These are phyloP conservation scores for Fusarium robinianum DNA, from an alignment of 2,329 filamentous ascomycete species.

Conservation along the genomic window DNA sequence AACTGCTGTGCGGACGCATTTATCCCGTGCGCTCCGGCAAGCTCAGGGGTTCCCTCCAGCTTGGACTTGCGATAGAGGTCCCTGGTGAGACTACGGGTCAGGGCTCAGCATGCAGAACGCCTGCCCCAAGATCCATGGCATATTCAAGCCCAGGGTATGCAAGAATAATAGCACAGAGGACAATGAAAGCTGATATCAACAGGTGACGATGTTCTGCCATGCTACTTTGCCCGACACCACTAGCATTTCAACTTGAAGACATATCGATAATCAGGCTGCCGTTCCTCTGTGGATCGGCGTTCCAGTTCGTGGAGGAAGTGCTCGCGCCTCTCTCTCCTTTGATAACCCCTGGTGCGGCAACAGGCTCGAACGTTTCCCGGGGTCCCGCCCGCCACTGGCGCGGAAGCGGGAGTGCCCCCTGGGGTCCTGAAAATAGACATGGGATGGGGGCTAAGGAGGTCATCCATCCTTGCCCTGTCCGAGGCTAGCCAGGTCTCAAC, in stretches of 20 bases:
- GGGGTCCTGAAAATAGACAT: conserved; percentile 4
- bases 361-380: conserved; percentile 1
- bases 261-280: no score
- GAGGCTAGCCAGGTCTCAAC: no score
- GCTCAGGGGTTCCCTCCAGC: conserved; percentile 3
- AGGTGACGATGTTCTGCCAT: no score
- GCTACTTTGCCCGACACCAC: no score
- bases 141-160: no score
- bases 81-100: background rate
- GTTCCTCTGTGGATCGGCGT: no score
- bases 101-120: conserved; percentile 4
- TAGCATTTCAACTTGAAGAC: no score
- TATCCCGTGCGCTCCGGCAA: no score
- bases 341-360: background rate
- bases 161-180: no score
- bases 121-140: no score
- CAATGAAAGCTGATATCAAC: no score
- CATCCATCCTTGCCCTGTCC: conserved; percentile 9
- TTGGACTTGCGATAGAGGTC: background rate
- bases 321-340: background rate
- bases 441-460: conserved; percentile 6
- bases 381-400: conserved; percentile 6
- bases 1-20: no score
- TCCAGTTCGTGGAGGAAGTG: background rate
- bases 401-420: conserved; percentile 10